Base-by-base conservation (phyloP, 1,284 basidiomycete genomes). In the Xerocomus amazonicus region DNA sequence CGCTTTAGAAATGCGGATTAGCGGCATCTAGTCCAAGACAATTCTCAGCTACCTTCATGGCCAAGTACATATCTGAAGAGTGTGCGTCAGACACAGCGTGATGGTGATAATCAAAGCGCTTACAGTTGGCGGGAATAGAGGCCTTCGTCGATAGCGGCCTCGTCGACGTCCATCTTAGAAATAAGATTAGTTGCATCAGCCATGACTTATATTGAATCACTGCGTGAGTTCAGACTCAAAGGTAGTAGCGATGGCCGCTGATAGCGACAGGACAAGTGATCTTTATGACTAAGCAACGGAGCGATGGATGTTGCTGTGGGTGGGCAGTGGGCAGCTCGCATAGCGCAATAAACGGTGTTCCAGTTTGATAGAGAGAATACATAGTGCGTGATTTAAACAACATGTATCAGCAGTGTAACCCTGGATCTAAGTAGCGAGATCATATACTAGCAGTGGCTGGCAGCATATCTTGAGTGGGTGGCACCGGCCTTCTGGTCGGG, bases 91-190 rank as follows among this genome's bases (percentile, higher is more conserved):
- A 47, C 47, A 37, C 12, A 35, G 42, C 7, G 32, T 37, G 53
- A 66, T 60, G n/a, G 36, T 17, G 54, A 58, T 50, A 43, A 48
- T 47, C 23, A 43, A 43, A 47, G 52, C 47, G 73, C 91, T 79
- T 69, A 95, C 93, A 97, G 77, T 76, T 97, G 94, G 63, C 94
- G 88, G 60, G 93, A 96, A 75, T 97, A 97, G 43, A 97, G 78
- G 52, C 92, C 91, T 76, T 96, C 92, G 68, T 91, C 88, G 69
- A 91, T 90, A 55, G 85, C 79, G 33, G 84, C 77, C 69, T 91
- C 89, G 69, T 91, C 88, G 57, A 91, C 79, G 56, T 91, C 89
- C 89, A 91, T 91, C 59, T 79, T 80, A 28, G 75, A 70, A 46
- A 72, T 65, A 40, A 75, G 60, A 56, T 79, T 80, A 23, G 73